Conservation (phyloP, 2,329 filamentous ascomycete genomes). For the Ophiostoma novo-ulmi region DNA sequence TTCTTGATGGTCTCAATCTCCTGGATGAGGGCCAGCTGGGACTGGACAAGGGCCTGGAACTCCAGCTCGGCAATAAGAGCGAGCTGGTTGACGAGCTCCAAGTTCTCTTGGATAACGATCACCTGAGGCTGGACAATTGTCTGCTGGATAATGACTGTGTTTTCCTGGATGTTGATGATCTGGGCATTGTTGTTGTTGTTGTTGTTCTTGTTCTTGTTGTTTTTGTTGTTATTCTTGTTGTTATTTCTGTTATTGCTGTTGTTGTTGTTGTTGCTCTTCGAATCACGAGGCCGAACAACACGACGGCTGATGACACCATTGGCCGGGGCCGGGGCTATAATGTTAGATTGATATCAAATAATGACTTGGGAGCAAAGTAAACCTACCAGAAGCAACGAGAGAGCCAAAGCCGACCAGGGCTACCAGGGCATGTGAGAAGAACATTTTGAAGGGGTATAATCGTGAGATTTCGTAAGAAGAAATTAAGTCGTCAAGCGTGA, state of each 20-base stretch:
- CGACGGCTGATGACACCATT: neutral
- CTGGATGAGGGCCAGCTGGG: constrained; percentile 36
- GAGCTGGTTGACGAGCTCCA: constrained; percentile 35
- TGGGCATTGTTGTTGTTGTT: constrained; percentile 17
- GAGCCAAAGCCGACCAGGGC: constrained; percentile 32
- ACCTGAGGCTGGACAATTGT: constrained; percentile 32
- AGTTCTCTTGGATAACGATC: constrained; percentile 37
- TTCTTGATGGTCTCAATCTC: constrained; percentile 41
- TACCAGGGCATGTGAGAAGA: constrained; percentile 29
- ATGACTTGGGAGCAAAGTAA: neutral
- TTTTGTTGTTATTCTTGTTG: constrained; percentile 29
- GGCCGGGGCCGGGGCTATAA: neutral
- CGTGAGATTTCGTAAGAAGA: neutral
- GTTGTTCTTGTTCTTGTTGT: constrained; percentile 31
- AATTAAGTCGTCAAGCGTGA: neutral
- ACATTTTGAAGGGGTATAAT: constrained; percentile 26
- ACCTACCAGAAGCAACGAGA: constrained; percentile 32
- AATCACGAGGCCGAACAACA: neutral
- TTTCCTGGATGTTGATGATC: constrained; percentile 30
- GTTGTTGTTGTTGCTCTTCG: neutral
- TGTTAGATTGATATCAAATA: neutral
- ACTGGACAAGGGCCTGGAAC: constrained; percentile 37
- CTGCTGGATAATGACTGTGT: constrained; percentile 34
- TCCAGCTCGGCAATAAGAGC: constrained; percentile 36
- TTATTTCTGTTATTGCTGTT: constrained; percentile 21